Conservation (phyloP, 345 rosid species). For the Diplotaxis tenuifolia region DNA sequence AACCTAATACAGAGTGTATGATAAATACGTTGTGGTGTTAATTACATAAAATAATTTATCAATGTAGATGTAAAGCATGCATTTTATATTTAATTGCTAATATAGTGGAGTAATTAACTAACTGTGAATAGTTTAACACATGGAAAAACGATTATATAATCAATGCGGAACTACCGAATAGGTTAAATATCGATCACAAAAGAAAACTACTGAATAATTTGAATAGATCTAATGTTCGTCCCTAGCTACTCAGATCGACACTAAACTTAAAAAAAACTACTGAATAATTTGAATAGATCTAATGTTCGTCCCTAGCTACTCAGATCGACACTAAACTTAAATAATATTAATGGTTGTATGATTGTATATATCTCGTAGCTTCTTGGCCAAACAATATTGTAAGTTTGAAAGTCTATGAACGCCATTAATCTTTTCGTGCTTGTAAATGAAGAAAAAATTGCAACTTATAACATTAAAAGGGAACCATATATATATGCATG, state of each 20-base stretch:
- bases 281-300: neutral
- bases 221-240: neutral
- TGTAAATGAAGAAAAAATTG: neutral
- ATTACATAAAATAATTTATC: neutral
- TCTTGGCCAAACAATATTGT: neutral
- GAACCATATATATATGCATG: slow-evolving; percentile 28
- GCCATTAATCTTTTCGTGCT: slow-evolving; percentile 4
- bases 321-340: neutral
- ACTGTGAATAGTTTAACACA: neutral
- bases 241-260: neutral
- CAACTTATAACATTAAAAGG: slow-evolving; percentile 6
- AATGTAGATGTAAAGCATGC: neutral
- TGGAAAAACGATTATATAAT: neutral
- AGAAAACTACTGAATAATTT: neutral
- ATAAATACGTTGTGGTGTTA: neutral
- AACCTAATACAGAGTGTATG: neutral
- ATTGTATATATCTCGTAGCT: neutral
- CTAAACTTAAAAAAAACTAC: neutral
- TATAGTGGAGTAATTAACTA: no score
- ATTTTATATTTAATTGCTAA: neutral
- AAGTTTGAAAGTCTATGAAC: slow-evolving; percentile 3
- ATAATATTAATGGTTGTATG: neutral
- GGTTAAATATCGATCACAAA: no score
- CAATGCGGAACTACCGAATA: neutral
- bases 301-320: neutral